A percentile compares a stretch with the other conserved stretches of the same genome.
Evolutionary conservation across 2,329 filamentous ascomycete genomes (phyloP).

Genomic region (Epichloe coenophiala): DNA sequence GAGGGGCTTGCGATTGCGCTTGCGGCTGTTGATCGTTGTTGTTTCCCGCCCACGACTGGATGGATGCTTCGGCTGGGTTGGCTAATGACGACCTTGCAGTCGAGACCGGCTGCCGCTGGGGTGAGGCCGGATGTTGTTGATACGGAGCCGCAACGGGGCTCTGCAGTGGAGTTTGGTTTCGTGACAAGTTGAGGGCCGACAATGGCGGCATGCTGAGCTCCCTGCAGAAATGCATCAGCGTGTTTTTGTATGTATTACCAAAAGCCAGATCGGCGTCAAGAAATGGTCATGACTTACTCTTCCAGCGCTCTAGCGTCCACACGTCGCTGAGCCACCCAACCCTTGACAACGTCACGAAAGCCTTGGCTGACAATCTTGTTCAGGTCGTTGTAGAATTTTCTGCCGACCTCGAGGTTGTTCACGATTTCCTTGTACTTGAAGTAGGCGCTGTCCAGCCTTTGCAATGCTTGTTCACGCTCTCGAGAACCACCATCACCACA

Average conservation of each 20-base stretch:
- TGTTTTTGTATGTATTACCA: too few relatives aligned
- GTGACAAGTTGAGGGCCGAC: conserved; percentile 27
- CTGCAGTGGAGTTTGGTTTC: conserved; percentile 11
- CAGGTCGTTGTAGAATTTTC: conserved; percentile 96
- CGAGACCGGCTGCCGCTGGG: conserved; percentile 11
- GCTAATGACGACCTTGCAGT: conserved; percentile 15
- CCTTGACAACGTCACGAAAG: conserved; percentile 66
- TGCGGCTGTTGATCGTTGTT: conserved; percentile 42
- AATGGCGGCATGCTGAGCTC: conserved; percentile 40
- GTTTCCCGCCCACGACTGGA: conserved; percentile 46
- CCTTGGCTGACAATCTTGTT: conserved; percentile 67
- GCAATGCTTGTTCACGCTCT: conserved; percentile 75
- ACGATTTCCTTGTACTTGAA: conserved; percentile 95
- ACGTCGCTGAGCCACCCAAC: conserved; percentile 68
- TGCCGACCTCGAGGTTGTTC: conserved; percentile 75
- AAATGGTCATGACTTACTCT: conserved; percentile 38
- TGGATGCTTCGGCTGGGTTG: conserved; percentile 31
- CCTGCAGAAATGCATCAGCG: conserved; percentile 15
- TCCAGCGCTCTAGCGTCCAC: conserved; percentile 71
- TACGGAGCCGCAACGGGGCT: conserved; percentile 4
- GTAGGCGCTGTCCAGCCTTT: conserved; percentile 81
- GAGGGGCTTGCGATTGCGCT: conserved; percentile 33
- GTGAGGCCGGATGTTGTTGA: not conserved
- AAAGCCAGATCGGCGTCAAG: not conserved
- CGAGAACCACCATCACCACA: conserved; percentile 47